These are phyloP conservation scores for Rubia peregrina DNA, from an alignment of 305 asterid species.

Conservation along the genomic window DNA sequence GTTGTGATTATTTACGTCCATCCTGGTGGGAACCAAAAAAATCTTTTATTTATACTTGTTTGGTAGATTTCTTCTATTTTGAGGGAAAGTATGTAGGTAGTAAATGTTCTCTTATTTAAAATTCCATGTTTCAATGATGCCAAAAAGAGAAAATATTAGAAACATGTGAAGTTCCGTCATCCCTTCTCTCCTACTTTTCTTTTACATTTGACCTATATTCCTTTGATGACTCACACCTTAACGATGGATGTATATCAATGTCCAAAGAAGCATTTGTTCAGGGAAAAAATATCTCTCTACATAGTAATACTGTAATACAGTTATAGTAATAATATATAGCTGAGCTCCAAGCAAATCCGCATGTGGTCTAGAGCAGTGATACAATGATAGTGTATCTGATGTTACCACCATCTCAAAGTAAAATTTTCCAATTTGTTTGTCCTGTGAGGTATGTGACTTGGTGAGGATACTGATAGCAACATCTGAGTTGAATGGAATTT, in stretches of 20 bases:
- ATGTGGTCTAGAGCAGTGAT: background rate
- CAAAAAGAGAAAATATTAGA: background rate
- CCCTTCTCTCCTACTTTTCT: background rate
- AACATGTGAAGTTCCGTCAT: background rate
- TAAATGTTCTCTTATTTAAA: background rate
- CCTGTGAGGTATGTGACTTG: conserved; percentile 5
- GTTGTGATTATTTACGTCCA: background rate
- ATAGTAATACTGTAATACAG: background rate
- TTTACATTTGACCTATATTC: background rate
- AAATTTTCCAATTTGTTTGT: background rate
- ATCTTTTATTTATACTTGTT: background rate
- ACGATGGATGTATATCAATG: background rate
- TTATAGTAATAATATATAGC: background rate
- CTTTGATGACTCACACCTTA: background rate
- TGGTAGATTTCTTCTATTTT: background rate
- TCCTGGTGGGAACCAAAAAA: background rate
- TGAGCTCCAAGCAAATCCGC: too few species aligned
- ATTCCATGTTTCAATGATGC: background rate
- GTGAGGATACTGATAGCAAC: background rate
- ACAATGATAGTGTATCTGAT: background rate
- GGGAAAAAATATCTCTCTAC: background rate
- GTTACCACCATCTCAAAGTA: background rate
- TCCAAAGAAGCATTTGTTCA: background rate
- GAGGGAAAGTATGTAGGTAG: background rate
- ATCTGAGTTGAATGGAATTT: background rate